Base-by-base conservation (phyloP, 177 flowering plant species). In the Vitis hybrid region DNA sequence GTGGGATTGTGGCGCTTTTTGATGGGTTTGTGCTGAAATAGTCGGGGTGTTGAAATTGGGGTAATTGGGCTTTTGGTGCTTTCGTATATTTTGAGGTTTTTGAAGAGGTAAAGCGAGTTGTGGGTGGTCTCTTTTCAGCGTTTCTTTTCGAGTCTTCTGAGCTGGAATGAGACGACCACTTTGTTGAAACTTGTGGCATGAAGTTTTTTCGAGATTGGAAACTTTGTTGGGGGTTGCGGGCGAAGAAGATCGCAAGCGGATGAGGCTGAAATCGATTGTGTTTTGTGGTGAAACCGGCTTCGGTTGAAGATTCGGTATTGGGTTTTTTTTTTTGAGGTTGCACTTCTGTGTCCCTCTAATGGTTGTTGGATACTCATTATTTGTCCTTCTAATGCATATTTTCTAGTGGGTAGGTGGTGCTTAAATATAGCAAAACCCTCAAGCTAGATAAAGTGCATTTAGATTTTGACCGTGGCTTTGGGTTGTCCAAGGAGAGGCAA, bases 271-370 rank as follows among this genome's bases (percentile, higher is more conserved):
- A 74, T 74, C 59, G 70, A 65, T 75, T 11, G 67, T 79, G 29
- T 79, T 78, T 69, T 78, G 78, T 59, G 74, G 85, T 13, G 83
- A 75, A 82, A 82, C 83, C 66, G 93, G 91, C 26, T 83, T 86
- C 66, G 90, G 93, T 70, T 86, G 87, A 86, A 55, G 22, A n/a
- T 71, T 51, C 10, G 33, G 45, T 22, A 13, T 29, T 29, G 55
- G 72, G 39, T 49, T n/a, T 57, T 0, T 19, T 39, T 39, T 51
- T 6, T 6, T 48, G 51, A 12, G 10, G 31, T 33, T 52, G 7
- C 45, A 33, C 45, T 52, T 69, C 9, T 45, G 59, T 48, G 39
- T 68, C 3, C n/a, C 9, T 14, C 19, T 50, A 33, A 33, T 33
- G 45, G 45, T 33, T 5, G 45, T 33, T 33, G 45, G 45, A 33